Percentiles rank a stretch among this genome's conserved stretches.
Conservation (phyloP, 108 stramenopile genomes). For the Nannochloropsis oceanica region DNA sequence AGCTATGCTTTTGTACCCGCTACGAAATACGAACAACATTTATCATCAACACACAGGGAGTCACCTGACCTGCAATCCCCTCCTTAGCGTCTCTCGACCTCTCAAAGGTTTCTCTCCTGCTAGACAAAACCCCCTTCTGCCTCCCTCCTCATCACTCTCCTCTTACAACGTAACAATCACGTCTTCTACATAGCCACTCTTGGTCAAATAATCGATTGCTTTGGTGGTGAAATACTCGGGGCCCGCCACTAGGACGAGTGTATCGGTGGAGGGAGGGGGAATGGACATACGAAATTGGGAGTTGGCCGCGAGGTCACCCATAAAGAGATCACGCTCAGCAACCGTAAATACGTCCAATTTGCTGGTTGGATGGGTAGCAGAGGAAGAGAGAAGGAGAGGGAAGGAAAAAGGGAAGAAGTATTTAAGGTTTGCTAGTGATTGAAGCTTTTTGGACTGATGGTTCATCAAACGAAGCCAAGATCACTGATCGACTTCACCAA, state of each 20-base stretch:
- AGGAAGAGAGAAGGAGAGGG: neutral
- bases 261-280: neutral
- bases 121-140: too few species aligned
- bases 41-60: too few species aligned
- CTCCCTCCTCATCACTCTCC: too few species aligned
- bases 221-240: neutral
- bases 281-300: neutral
- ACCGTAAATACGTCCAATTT: neutral
- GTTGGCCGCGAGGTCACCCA: neutral
- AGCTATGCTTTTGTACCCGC: too few species aligned
- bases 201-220: neutral
- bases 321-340: neutral
- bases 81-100: too few species aligned
- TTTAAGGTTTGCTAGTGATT: neutral
- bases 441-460: neutral
- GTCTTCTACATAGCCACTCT: neutral
- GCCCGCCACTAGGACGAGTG: neutral
- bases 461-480: neutral
- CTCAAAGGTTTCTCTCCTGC: too few species aligned
- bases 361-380: neutral
- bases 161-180: neutral
- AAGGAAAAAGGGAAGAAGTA: neutral
- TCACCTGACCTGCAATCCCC: too few species aligned
- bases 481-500: neutral
- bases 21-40: too few species aligned